Percentiles rank a stretch among this genome's conserved stretches.
These are phyloP conservation scores for Erigeron canadensis DNA, from an alignment of 129 eudicot species.

Conservation along the genomic window DNA sequence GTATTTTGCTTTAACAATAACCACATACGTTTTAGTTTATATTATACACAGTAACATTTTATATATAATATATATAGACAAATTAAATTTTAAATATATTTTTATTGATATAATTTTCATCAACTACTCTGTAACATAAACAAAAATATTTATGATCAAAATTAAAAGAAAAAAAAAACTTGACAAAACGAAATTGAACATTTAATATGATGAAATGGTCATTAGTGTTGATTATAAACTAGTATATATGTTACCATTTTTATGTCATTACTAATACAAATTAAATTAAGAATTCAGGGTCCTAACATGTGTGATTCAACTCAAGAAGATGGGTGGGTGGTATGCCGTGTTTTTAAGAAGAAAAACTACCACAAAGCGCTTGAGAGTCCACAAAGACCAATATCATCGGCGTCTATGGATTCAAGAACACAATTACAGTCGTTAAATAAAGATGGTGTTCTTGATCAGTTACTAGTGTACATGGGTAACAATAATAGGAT, in stretches of 20 bases:
- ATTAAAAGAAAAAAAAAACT: too few relatives aligned
- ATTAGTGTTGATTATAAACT: background rate
- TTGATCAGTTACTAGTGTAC: conserved; percentile 61
- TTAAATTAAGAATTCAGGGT: conserved; percentile 10
- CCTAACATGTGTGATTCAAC: conserved; percentile 35
- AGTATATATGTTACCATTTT: conserved; percentile 12
- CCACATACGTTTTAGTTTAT: too few relatives aligned
- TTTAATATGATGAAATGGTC: too few relatives aligned
- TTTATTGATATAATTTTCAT: too few relatives aligned
- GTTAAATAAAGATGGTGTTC: conserved; percentile 40
- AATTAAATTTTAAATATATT: too few relatives aligned
- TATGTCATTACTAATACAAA: background rate
- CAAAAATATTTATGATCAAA: too few relatives aligned
- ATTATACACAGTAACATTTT: too few relatives aligned
- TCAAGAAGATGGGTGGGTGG: conserved; percentile 48
- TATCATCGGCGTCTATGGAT: conserved; percentile 23
- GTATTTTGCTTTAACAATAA: too few relatives aligned
- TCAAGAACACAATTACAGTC: conserved; percentile 32
- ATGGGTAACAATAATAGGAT: conserved; percentile 38
- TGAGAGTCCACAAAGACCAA: conserved; percentile 46
- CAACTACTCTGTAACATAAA: too few relatives aligned
- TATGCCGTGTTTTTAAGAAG: conserved; percentile 42
- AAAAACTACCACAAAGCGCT: conserved; percentile 39
- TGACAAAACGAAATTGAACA: too few relatives aligned
- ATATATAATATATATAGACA: too few relatives aligned